These are phyloP conservation scores for Talaromyces sp. DNA, from an alignment of 2,329 filamentous ascomycete genomes.

Conservation along the genomic window DNA sequence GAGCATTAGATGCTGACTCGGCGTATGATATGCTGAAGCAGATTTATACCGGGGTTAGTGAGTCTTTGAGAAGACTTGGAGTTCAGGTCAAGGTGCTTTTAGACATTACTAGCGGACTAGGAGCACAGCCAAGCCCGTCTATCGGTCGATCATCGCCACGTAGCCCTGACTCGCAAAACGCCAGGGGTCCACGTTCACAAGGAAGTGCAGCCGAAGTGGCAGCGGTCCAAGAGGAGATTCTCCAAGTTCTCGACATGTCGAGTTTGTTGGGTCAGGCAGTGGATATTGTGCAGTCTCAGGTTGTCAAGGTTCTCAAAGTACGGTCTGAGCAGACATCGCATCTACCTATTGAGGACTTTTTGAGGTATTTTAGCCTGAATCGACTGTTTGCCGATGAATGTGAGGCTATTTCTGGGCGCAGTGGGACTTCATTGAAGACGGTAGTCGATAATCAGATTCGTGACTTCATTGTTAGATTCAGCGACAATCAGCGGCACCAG, in stretches of 20 bases:
- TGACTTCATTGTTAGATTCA: slow-evolving; percentile 60
- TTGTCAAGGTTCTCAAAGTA: slow-evolving; percentile 64
- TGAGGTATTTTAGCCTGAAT: slow-evolving; percentile 63
- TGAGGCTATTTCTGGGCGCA: slow-evolving; percentile 63
- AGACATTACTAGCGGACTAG: slow-evolving; percentile 73
- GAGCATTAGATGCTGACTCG: slow-evolving; percentile 77
- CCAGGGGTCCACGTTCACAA: slow-evolving; percentile 40
- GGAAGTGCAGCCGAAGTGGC: slow-evolving; percentile 28
- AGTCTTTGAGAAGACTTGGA: slow-evolving; percentile 78
- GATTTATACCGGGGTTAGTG: slow-evolving; percentile 83
- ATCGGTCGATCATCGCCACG: slow-evolving; percentile 49
- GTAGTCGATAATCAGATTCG: slow-evolving; percentile 63
- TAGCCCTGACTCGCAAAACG: slow-evolving; percentile 46
- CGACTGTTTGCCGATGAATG: slow-evolving; percentile 66
- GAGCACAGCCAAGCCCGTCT: slow-evolving; percentile 33
- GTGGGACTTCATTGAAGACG: slow-evolving; percentile 59
- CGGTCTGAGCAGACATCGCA: slow-evolving; percentile 60
- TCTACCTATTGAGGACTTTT: slow-evolving; percentile 56
- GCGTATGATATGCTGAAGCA: slow-evolving; percentile 78
- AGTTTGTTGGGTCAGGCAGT: slow-evolving; percentile 66
- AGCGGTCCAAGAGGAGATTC: slow-evolving; percentile 57
- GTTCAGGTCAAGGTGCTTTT: slow-evolving; percentile 93
- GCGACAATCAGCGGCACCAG: slow-evolving; percentile 56
- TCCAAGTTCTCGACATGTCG: slow-evolving; percentile 64
- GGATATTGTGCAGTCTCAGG: slow-evolving; percentile 63